Evolutionary conservation across 306 rosid species (phyloP).

Genomic region (Vigna mungo): DNA sequence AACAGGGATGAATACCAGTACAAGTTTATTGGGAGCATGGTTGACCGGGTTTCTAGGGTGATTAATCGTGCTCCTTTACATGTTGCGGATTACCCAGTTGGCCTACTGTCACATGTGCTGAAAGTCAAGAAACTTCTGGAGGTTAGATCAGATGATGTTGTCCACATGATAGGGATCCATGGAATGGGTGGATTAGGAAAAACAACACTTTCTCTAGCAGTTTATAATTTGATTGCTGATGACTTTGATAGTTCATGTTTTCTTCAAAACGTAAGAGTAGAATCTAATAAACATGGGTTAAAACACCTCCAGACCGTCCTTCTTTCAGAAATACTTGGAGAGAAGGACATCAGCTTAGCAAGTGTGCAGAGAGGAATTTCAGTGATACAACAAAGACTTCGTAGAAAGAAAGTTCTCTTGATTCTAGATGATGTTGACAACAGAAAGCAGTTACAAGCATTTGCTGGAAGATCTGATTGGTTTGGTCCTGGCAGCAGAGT

Average conservation of each 20-base stretch:
- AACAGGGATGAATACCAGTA: no score
- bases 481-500: not conserved
- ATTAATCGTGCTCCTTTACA: no score
- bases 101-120: no score
- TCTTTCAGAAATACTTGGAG: no score
- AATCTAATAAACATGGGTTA: no score
- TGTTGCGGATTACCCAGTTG: no score
- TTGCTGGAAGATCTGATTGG: not conserved
- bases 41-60: no score
- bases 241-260: not conserved
- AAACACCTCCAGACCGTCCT: no score
- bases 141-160: not conserved
- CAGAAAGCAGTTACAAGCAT: not conserved
- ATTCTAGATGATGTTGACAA: not conserved
- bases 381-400: conserved; percentile 33
- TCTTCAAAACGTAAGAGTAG: no score
- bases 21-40: no score
- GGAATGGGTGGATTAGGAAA: conserved; percentile 39
- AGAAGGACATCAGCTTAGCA: no score
- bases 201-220: not conserved
- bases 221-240: not conserved
- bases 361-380: not conserved
- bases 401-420: not conserved
- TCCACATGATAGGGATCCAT: conserved; percentile 37
- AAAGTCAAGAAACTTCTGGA: not conserved